Base-by-base conservation (phyloP, 805 yeast genomes). In the Candida alai region DNA sequence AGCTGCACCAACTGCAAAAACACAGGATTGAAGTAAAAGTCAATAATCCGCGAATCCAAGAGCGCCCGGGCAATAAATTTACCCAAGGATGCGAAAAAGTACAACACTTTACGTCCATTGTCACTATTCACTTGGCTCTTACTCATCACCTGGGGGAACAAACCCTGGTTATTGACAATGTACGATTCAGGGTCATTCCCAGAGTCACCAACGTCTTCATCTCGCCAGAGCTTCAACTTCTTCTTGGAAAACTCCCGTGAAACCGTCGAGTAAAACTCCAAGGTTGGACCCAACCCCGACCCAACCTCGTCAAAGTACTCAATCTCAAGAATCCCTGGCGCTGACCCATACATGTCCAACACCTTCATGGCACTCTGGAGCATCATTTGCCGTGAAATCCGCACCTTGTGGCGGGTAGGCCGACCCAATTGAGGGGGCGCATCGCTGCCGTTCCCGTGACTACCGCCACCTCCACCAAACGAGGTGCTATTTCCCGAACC, bases 231-330 rank as follows among this genome's bases (percentile, higher is more conserved):
- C 6, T 58, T 58, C 30, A 80, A 58, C 18, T 67, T 68, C 32
- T 68, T 70, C 43, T 63, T 69, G 1, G 82, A 63, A 53, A 90
- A 87, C 42, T 80, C 88, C 37, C 68, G 76, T 0, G 96, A 87
- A 2, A 85, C 87, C 11, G 70, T 65, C 0, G 97, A 78, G 51
- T 87, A 90, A 51, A 93, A 90, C 57, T 90, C 98, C 43, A 89
- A 65, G 0, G 98, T 90, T 3, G 98, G 98, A 0, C 98, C 98
- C 28, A 88, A 62, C 0, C 98, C 98, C 0, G 96, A 81, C n/a
- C 97, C 98, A 5, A 73, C 96, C 54, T 90, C 98, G 44, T 82
- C 88, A 42, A 72, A 77, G 49, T 84, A 90, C 53, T 89, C 96
- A 36, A 93, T 79, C 48, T 90, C 97, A 15, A 90, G 60, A 4